phyloP scores from a whole-genome alignment of 192 early-diverging fungal genomes.

The Coemansia asiatica region DNA sequence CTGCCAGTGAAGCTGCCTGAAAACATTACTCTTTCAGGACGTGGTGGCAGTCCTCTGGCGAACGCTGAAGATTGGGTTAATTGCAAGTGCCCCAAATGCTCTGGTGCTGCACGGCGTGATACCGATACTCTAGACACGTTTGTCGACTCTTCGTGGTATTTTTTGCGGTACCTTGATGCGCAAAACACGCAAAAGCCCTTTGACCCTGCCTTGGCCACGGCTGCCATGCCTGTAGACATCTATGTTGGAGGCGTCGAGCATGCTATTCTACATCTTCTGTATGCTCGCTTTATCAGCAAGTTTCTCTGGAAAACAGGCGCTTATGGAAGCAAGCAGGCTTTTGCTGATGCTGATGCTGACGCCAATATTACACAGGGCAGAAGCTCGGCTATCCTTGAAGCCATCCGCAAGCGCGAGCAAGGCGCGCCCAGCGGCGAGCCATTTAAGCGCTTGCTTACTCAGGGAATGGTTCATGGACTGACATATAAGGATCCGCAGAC shows the following conservation, averaged over 20 bases:
- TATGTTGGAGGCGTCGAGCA: constrained; percentile 97
- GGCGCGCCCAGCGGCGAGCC: constrained; percentile 70
- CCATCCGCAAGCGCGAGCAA: constrained; percentile 33
- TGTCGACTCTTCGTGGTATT: constrained; percentile 98
- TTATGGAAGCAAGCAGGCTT: constrained; percentile 19
- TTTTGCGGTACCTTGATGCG: constrained; percentile 80
- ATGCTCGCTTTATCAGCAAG: constrained; percentile 88
- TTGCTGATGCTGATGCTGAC: not conserved
- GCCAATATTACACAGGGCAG: no score
- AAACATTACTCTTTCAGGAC: constrained; percentile 60
- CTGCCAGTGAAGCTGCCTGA: constrained; percentile 75
- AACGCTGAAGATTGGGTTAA: constrained; percentile 66
- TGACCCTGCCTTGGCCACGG: constrained; percentile 52
- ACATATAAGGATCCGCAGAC: constrained; percentile 78
- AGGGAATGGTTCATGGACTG: constrained; percentile 93
- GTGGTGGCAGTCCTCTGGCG: constrained; percentile 71
- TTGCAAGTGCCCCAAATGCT: constrained; percentile 76
- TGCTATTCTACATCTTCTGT: constrained; percentile 90
- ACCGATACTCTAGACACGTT: constrained; percentile 98
- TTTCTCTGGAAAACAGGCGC: constrained; percentile 68
- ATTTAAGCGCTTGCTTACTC: constrained; percentile 80
- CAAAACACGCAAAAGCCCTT: constrained; percentile 64
- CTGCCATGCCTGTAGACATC: constrained; percentile 78
- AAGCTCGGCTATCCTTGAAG: not conserved
- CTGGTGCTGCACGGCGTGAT: constrained; percentile 71